Evolutionary conservation across 1,139 yeast species (phyloP).

Genomic region (Groenewaldozyma sp.): DNA sequence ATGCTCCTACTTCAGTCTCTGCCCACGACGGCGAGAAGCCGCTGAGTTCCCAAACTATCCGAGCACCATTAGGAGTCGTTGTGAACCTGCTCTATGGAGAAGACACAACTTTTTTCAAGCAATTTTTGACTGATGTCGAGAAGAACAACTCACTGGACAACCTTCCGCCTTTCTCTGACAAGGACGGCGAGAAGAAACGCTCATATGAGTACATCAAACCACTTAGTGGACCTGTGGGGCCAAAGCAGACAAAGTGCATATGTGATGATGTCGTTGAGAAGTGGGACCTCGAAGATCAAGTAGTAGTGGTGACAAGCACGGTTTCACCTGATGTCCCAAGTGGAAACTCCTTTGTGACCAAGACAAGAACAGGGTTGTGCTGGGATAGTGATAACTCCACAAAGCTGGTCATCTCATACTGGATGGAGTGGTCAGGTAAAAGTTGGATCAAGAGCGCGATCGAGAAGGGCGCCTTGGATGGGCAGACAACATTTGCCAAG

Average conservation of each 20-base stretch:
- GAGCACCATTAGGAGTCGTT: slow-evolving; percentile 78
- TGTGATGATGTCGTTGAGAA: slow-evolving; percentile 63
- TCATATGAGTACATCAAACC: slow-evolving; percentile 72
- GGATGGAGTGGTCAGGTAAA: slow-evolving; percentile 85
- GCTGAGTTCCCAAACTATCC: slow-evolving; percentile 49
- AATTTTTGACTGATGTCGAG: slow-evolving; percentile 50
- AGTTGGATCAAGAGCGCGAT: slow-evolving; percentile 88
- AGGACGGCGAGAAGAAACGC: slow-evolving; percentile 37
- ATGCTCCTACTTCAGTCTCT: slow-evolving; percentile 42
- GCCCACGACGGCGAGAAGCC: slow-evolving; percentile 50
- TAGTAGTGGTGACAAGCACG: slow-evolving; percentile 55
- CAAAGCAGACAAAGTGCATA: slow-evolving; percentile 82
- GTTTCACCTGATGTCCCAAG: slow-evolving; percentile 93
- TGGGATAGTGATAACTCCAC: slow-evolving; percentile 77
- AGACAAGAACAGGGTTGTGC: slow-evolving; percentile 51
- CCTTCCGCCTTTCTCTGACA: slow-evolving; percentile 41
- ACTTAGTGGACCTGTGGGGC: slow-evolving; percentile 76
- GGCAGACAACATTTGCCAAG: slow-evolving; percentile 68
- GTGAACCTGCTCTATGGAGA: slow-evolving; percentile 64
- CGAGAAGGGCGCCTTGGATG: slow-evolving; percentile 87
- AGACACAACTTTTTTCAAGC: slow-evolving; percentile 49
- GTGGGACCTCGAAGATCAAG: slow-evolving; percentile 50
- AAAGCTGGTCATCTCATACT: slow-evolving; percentile 51
- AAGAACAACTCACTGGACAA: slow-evolving; percentile 61
- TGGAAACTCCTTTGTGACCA: slow-evolving; percentile 71